These are phyloP conservation scores for Tricholoma sp. DNA, from an alignment of 768 basidiomycete species.

Conservation along the genomic window DNA sequence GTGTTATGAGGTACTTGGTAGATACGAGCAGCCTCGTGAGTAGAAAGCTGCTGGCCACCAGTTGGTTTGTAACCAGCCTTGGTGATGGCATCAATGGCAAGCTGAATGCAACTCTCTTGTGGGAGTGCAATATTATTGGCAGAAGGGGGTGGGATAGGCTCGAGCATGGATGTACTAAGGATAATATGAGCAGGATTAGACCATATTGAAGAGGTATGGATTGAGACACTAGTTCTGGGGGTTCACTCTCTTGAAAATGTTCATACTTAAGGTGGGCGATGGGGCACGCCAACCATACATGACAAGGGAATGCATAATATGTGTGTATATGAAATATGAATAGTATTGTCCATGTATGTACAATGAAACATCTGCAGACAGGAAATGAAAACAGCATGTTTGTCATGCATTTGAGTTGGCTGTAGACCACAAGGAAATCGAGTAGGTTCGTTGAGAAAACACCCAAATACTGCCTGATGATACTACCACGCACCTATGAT, in stretches of 20 bases:
- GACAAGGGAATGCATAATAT: neutral
- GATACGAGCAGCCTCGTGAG: conserved; percentile 13
- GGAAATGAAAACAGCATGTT: neutral
- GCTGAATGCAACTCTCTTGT: conserved; percentile 12
- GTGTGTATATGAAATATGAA: neutral
- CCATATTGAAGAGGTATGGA: neutral
- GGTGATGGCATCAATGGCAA: conserved; percentile 10
- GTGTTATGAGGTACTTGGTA: conserved; percentile 13
- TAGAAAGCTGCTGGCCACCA: conserved; percentile 8
- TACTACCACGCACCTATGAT: neutral
- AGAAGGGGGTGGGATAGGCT: neutral
- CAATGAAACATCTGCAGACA: neutral
- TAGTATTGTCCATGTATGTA: neutral
- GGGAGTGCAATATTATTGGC: neutral
- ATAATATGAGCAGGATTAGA: neutral
- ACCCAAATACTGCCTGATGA: neutral
- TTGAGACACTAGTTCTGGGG: neutral
- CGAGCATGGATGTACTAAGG: neutral
- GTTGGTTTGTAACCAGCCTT: conserved; percentile 1
- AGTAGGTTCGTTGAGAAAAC: neutral
- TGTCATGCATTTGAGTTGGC: neutral
- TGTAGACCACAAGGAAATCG: neutral
- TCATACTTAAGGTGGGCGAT: neutral
- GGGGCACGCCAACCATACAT: neutral
- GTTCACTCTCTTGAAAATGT: neutral